Evolutionary conservation across 176 grass and related monocot species (phyloP), one percentile per base, ranked within the genome.

Genomic region (Zea luxurians): DNA sequence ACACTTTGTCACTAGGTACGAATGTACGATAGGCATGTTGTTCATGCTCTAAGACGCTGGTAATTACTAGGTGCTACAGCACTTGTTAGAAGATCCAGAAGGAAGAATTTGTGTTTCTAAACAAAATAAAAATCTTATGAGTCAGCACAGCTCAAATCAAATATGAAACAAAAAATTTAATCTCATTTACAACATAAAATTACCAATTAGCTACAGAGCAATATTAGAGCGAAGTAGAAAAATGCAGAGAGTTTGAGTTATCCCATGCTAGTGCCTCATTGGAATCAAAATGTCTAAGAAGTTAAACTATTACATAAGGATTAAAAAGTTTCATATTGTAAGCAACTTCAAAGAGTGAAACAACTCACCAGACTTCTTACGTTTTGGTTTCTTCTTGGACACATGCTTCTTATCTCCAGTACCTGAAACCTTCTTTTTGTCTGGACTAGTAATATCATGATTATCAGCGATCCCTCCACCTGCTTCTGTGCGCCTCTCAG

Each of bases 301-400:
- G 8, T 44, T 78, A 8, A 72, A 36, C 48, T 59, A 41, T 7
- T 59, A 62, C 40, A 21, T 27, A 20, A 65, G 62, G 68, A 47
- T 58, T 62, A 40, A 46, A 27, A 40, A 57, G 64, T 64, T 76
- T 57, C 8, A 18, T 49, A 37, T n/a, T 21, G 5, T 3, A 9
- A 37, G 46, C n/a, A 66, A 80, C 55, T 65, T 77, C 20, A 8
- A 66, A 36, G 35, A 58, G 41, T 49, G 18, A 77, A 54, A 48
- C 12, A 76, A 88, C 89, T 88, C 69, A 97, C 94, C 82, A 79
- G 91, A 71, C 60, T 88, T 88, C 54, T 97, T 97, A 17, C 38
- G 91, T 45, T 89, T 89, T 37, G 81, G 58, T 84, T 95, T 99
- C 81, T 87, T 95, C 78, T 95, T 99, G 57, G 81, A 86, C 20